A percentile compares a stretch with the other conserved stretches of the same genome.
phyloP scores from a whole-genome alignment of 768 basidiomycete species.

The Gloeophyllum trabeum region DNA sequence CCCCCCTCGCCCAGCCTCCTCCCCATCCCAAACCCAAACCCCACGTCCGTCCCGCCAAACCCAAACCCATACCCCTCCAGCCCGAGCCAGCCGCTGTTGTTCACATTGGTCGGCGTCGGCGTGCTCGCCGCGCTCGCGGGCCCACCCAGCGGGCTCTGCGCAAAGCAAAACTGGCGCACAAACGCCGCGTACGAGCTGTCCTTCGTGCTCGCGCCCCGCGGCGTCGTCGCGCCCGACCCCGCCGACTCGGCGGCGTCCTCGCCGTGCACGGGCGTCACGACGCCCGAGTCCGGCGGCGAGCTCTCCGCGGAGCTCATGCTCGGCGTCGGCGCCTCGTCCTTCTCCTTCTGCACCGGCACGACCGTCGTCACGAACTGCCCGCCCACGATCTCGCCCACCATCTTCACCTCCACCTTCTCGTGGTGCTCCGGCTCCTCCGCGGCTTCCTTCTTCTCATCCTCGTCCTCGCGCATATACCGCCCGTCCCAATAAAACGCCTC shows the following conservation, averaged over 20 bases:
- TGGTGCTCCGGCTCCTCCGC: no score
- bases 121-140: not conserved
- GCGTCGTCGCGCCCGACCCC: conserved; percentile 1
- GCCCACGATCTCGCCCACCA: conserved; percentile 14
- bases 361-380: conserved; percentile 9
- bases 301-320: not conserved
- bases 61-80: not conserved
- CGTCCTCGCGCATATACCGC: no score
- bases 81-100: not conserved
- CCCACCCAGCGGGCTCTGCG: conserved; percentile 25
- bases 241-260: no score
- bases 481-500: no score
- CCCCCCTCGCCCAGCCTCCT: no score
- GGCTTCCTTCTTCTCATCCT: no score
- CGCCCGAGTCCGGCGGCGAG: not conserved
- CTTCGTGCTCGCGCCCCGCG: no score
- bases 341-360: not conserved
- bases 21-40: no score
- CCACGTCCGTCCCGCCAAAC: no score
- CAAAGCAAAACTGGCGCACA: conserved; percentile 61
- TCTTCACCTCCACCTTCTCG: no score
- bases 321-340: not conserved
- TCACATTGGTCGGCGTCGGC: not conserved
- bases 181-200: conserved; percentile 44
- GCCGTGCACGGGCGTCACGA: no score